Percentiles rank a stretch among this genome's conserved stretches.
phyloP scores from a whole-genome alignment of 352 stramenopile genomes.

The Phytophthora megakarya region DNA sequence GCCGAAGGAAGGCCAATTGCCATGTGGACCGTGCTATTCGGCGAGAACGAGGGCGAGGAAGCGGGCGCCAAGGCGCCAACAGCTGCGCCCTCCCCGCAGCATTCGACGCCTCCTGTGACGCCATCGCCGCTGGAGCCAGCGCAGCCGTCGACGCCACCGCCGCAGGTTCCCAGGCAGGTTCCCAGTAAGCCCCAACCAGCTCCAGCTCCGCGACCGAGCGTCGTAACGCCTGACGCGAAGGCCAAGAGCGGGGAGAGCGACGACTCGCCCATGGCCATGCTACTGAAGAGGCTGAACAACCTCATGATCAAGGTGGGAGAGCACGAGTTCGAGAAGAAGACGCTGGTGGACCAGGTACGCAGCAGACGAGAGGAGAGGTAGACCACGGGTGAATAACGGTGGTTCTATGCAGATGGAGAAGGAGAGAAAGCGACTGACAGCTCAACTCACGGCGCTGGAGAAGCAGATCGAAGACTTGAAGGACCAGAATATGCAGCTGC shows the following conservation, averaged over 20 bases:
- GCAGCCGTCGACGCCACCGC: constrained; percentile 34
- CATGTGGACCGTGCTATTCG: constrained; percentile 72
- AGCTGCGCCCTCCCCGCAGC: constrained; percentile 25
- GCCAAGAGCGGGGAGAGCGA: constrained; percentile 32
- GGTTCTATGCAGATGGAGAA: constrained; percentile 68
- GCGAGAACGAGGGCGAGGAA: constrained; percentile 45
- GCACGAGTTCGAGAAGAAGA: constrained; percentile 90
- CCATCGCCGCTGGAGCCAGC: constrained; percentile 32
- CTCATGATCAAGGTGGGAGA: constrained; percentile 87
- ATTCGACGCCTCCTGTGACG: constrained; percentile 41
- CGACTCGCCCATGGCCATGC: constrained; percentile 70
- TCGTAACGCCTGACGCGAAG: not conserved
- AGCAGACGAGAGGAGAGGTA: not conserved
- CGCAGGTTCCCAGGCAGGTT: too few relatives aligned
- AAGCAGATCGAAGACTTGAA: constrained; percentile 70
- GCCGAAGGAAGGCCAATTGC: constrained; percentile 20
- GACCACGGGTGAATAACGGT: not conserved
- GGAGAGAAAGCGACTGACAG: constrained; percentile 56
- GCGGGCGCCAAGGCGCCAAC: constrained; percentile 9
- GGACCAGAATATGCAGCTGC: constrained; percentile 83
- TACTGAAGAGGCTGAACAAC: constrained; percentile 78
- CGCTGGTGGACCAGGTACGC: constrained; percentile 66
- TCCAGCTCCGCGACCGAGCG: not conserved
- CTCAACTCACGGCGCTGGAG: constrained; percentile 50
- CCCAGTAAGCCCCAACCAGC: not conserved